Percentiles rank a stretch among this genome's conserved stretches.
Evolutionary conservation across 331 rosid species (phyloP).

Genomic region (Acacia concinna): DNA sequence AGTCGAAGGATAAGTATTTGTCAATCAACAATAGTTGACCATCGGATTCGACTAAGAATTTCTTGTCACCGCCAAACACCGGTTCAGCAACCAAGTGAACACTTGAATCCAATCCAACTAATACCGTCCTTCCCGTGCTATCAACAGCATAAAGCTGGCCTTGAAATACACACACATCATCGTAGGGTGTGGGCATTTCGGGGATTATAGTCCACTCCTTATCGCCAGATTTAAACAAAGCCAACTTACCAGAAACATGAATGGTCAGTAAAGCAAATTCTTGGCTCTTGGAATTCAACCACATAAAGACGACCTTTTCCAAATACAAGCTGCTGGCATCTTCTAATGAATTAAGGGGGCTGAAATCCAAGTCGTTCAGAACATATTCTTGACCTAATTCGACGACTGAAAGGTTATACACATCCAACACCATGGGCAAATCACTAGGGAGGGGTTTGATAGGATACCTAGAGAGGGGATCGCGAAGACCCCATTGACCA

Average conservation of each 20-base stretch:
- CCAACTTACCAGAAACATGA: constrained; percentile 73
- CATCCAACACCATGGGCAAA: constrained; percentile 44
- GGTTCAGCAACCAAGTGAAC: constrained; percentile 50
- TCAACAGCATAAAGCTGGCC: constrained; percentile 68
- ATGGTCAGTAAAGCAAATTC: constrained; percentile 60
- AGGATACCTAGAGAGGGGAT: constrained; percentile 50
- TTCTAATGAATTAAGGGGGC: constrained; percentile 11
- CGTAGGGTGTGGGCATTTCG: constrained; percentile 65
- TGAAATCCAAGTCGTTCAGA: constrained; percentile 30
- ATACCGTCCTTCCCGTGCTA: constrained; percentile 54
- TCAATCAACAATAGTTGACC: constrained; percentile 71
- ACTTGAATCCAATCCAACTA: constrained; percentile 36
- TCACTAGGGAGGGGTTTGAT: constrained; percentile 30
- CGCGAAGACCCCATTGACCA: constrained; percentile 29
- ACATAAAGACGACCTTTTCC: constrained; percentile 62
- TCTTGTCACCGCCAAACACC: constrained; percentile 90
- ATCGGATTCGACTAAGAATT: constrained; percentile 60
- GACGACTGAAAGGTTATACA: constrained; percentile 28
- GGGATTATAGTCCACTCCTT: constrained; percentile 57
- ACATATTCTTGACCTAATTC: constrained; percentile 61
- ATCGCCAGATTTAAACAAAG: constrained; percentile 56
- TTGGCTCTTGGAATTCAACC: constrained; percentile 26
- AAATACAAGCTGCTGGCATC: constrained; percentile 47
- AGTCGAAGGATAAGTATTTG: constrained; percentile 40
- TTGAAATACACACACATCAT: constrained; percentile 59